Evolutionary conservation across 345 rosid species (phyloP), one percentile per base, ranked within the genome.

Genomic region (Syzygium grande): DNA sequence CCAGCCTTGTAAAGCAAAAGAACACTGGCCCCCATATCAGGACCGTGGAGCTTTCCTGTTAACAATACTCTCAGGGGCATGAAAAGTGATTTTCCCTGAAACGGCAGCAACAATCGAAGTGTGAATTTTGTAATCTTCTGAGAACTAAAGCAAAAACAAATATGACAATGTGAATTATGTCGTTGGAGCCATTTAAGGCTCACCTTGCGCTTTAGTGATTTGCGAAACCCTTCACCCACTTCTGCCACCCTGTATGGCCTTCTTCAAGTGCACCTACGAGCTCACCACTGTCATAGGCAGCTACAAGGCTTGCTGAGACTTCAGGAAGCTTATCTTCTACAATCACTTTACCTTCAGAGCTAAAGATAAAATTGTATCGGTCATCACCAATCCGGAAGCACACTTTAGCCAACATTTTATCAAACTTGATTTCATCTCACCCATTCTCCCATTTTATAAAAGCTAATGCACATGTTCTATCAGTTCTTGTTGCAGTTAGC

Each of bases 1-100:
- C 96, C 98, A 85, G 98, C 99, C 92, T 92, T 93, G 88, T 95
- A 91, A 52, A 97, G 92, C 77, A 97, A 87, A 52, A 95, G 52
- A 84, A 97, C 90, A 87, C 96, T 94, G 0, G 94, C 85, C 46
- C 93, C 97, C 94, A 97, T 97, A 86, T 96, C 99, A 51, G 99
- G 99, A 80, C 99, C 99, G 55, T 96, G 98, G 30, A 97, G 93
- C 89, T 96, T 97, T 85, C 99, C 99, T 0, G 98, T 95, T 89
- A 97, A 84, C 94, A 96, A 90, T 85, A 95, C 92, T 85, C 99
- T 92, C 54, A 95, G 93, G 9, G 99, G 98, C 99, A 95, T 94
- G 94, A 95, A 97, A 84, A 97, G 97, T 34, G 98, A 94, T 88
- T 95, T 97, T 43, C 99, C 98, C 98, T 97, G 92, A 91, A 85